phyloP scores from a whole-genome alignment of 305 asterid species.

The Fraxinus ornus region DNA sequence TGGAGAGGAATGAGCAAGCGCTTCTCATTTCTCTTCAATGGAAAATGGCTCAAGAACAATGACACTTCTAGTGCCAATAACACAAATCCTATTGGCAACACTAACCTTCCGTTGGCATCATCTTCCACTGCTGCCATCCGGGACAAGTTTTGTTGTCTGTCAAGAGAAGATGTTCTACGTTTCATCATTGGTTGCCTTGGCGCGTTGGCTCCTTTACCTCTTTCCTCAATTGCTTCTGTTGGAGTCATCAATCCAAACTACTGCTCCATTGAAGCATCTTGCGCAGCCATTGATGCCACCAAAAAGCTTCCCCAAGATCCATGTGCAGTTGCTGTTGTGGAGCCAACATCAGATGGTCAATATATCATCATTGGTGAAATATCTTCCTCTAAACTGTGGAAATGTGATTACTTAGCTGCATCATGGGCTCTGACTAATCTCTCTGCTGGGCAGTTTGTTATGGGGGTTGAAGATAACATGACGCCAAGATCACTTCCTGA shows the following conservation, averaged over 20 bases:
- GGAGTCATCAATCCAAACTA: conserved; percentile 69
- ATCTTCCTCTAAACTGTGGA: conserved; percentile 82
- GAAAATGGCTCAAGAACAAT: conserved; percentile 76
- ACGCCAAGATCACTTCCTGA: conserved; percentile 44
- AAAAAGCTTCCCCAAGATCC: conserved; percentile 60
- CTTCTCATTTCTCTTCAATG: conserved; percentile 75
- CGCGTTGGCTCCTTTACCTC: conserved; percentile 92
- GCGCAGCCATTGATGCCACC: conserved; percentile 64
- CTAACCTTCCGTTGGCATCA: conserved; percentile 44
- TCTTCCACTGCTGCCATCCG: conserved; percentile 45
- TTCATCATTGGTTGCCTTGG: conserved; percentile 94
- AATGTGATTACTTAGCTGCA: conserved; percentile 72
- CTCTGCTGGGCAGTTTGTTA: conserved; percentile 83
- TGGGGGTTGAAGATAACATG: conserved; percentile 82
- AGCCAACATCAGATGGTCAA: conserved; percentile 51
- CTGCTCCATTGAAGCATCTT: conserved; percentile 57
- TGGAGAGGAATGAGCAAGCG: conserved; percentile 97
- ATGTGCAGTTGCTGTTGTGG: conserved; percentile 81
- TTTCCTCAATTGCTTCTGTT: conserved; percentile 70
- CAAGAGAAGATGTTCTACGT: conserved; percentile 88
- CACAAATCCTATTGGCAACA: conserved; percentile 27
- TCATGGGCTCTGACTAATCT: conserved; percentile 90
- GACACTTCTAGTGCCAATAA: conserved; percentile 43
- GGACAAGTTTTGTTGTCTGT: conserved; percentile 79
- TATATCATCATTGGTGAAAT: conserved; percentile 77